Evolutionary conservation across 1,284 basidiomycete species (phyloP), one percentile per base, ranked within the genome.

Genomic region (Apiotrichum veenhuisii): DNA sequence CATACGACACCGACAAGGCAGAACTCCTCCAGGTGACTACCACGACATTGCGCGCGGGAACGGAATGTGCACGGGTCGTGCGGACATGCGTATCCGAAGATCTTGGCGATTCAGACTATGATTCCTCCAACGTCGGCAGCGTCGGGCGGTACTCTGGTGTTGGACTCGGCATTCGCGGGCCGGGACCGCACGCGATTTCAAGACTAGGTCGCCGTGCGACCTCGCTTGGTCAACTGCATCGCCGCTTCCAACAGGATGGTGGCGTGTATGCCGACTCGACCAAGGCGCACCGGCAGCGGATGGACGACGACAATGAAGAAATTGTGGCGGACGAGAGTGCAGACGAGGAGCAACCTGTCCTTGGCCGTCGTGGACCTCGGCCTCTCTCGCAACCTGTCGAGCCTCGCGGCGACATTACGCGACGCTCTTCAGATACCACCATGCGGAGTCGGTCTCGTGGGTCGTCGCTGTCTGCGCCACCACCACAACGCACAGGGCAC

Each of bases 61-160:
- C 87, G n/a, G 91, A 94, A 63, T 94, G 91, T 72, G 87, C 91
- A 33, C 82, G 85, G 10, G 84, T 89, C 11, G 87, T 94, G 58
- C 89, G 88, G 73, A 82, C 86, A 55, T 90, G 87, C 71, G 74
- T 91, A 54, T 67, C 69, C 10, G 66, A 69, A 23, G 61, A 62
- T 71, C 47, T 73, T 75, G 54, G 45, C n/a, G 54, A 55, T 18
- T 50, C 52, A 33, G 49, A 54, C 33, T 59, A 45, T 27, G 53
- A 59, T 38, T 58, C 52, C 7, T 44, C 48, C 11, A 50, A 40
- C 15, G 40, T 57, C 2, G 44, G 41, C 1, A 14, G 25, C 40
- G 26, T 48, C 45, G 14, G n/a, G n/a, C 27, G 40, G 22, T 57
- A 58, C 36, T 47, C 61, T 27, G 59, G 54, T n/a, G 51, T 59